Percentiles rank a stretch among this genome's conserved stretches.
Evolutionary conservation across 1,284 basidiomycete species (phyloP).

Genomic region (Cutaneotrichosporon mucoides): DNA sequence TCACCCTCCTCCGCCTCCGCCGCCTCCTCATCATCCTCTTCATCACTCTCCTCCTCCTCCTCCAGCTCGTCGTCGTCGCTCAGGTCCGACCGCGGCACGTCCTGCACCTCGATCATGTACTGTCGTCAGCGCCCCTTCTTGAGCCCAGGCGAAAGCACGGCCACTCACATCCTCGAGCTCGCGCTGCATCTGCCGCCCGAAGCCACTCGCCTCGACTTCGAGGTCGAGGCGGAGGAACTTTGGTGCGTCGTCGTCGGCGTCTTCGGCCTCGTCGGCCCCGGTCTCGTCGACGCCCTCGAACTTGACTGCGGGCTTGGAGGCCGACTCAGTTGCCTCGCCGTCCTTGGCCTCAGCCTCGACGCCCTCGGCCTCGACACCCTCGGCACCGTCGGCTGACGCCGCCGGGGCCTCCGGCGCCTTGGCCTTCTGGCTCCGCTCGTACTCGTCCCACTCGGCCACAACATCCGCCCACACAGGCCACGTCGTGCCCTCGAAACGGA

Average conservation of each 20-base stretch:
- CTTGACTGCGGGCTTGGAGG: not conserved
- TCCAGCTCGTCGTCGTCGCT: slow-evolving; percentile 36
- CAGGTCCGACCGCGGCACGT: slow-evolving; percentile 35
- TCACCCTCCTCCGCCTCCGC: slow-evolving; percentile 43
- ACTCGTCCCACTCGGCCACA: slow-evolving; percentile 43
- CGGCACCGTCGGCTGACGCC: not conserved
- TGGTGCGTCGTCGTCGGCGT: not conserved
- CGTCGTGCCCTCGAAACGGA: slow-evolving; percentile 83
- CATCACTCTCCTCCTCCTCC: slow-evolving; percentile 46
- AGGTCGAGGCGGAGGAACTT: slow-evolving; percentile 69
- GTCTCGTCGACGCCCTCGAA: too few species aligned
- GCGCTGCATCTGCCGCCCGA: slow-evolving; percentile 74
- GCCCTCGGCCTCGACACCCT: slow-evolving; percentile 4
- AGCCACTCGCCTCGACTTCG: slow-evolving; percentile 86
- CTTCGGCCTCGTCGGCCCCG: not conserved
- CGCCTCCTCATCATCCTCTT: slow-evolving; percentile 36
- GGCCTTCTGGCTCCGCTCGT: slow-evolving; percentile 14
- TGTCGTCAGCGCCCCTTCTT: slow-evolving; percentile 35
- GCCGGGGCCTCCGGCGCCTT: slow-evolving; percentile 9
- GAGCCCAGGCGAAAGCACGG: not conserved
- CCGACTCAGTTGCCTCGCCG: slow-evolving; percentile 9
- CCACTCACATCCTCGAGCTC: slow-evolving; percentile 70
- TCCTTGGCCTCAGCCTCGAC: slow-evolving; percentile 26
- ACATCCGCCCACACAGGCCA: slow-evolving; percentile 78
- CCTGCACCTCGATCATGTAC: slow-evolving; percentile 53